Conservation (phyloP, 306 rosid genomes). For the Spatholobus suberectus region DNA sequence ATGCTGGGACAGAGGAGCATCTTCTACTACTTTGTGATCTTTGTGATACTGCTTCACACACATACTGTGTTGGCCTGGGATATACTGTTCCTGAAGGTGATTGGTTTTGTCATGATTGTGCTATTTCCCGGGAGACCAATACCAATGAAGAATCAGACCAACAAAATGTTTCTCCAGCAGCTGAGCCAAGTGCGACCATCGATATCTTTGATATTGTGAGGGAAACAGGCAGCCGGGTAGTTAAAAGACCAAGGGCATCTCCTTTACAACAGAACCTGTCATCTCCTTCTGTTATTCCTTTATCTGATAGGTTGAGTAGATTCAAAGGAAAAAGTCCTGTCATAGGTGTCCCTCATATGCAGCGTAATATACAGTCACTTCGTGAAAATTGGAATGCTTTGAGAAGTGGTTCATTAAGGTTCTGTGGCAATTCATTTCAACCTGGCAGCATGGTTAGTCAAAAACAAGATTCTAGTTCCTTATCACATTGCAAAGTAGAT, state of each 20-base stretch:
- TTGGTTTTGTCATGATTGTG: conserved; percentile 84
- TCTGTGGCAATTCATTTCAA: conserved; percentile 51
- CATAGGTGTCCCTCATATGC: conserved; percentile 52
- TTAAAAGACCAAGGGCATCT: conserved; percentile 34
- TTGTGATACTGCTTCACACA: conserved; percentile 75
- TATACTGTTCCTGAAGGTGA: conserved; percentile 78
- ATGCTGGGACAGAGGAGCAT: conserved; percentile 55
- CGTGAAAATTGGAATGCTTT: conserved; percentile 79
- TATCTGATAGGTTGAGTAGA: conserved; percentile 41
- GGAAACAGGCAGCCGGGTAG: conserved; percentile 39
- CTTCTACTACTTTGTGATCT: conserved; percentile 74
- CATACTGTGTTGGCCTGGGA: conserved; percentile 86
- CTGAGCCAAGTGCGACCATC: conserved; percentile 27
- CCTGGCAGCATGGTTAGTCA: conserved; percentile 40
- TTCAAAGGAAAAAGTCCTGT: conserved; percentile 22
- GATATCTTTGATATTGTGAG: conserved; percentile 41
- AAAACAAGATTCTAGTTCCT: conserved; percentile 38
- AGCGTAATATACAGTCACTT: conserved; percentile 47
- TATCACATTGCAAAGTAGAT: conserved; percentile 34
- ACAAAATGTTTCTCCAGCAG: conserved; percentile 26
- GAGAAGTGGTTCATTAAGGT: conserved; percentile 68
- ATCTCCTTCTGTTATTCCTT: conserved; percentile 38
- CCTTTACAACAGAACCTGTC: conserved; percentile 33
- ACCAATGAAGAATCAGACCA: conserved; percentile 33
- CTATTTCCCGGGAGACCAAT: conserved; percentile 45